Base-by-base conservation (phyloP, 2,329 filamentous ascomycete genomes). In the Thielaviopsis ethacetica region DNA sequence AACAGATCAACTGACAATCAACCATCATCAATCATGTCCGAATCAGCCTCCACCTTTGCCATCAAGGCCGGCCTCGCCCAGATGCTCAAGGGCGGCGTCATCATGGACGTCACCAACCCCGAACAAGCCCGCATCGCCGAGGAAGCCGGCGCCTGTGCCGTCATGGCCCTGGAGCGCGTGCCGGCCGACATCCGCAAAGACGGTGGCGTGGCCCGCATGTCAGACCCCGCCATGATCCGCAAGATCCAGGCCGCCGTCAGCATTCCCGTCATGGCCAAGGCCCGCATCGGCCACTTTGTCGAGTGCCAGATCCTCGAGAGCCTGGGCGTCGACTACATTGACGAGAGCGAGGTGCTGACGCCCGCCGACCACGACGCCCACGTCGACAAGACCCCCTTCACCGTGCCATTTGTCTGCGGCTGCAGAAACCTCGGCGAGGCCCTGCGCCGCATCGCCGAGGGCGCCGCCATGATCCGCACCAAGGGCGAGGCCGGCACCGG, bases 191-290 rank as follows among this genome's bases (percentile, higher is more conserved):
- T 98, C 71, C 84, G 93, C 66, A 84, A 79, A 62, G 80, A 95
- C 71, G 93, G 93, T 66, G 93, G 93, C 68, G 93, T 98, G 22
- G 90, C 90, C 13, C 86, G 93, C 72, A 98, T 98, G 93, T 93
- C 87, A 1, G 91, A 97, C 75, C 93, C 93, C 1, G 76, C 80
- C 66, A 88, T 96, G 81, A 97, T 97, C 79, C 86, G 86, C 73
- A 88, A 91, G 72, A 97, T 98, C 71, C 94, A 96, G 83, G 82
- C 79, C 2, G 84, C 90, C 49, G 93, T 97, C 53, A 97, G 91
- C 58, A 96, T 97, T 67, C 93, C 93, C 66, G 93, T 98, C 72
- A 97, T 98, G 93, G 93, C 93, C 63, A 98, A 98, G 76, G 91
- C 91, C 24, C 83, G 93, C 69, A 98, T 97, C 70, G 93, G 93